These are phyloP conservation scores for Aspergillus leporis DNA, from an alignment of 495 filamentous ascomycete species.

Conservation along the genomic window DNA sequence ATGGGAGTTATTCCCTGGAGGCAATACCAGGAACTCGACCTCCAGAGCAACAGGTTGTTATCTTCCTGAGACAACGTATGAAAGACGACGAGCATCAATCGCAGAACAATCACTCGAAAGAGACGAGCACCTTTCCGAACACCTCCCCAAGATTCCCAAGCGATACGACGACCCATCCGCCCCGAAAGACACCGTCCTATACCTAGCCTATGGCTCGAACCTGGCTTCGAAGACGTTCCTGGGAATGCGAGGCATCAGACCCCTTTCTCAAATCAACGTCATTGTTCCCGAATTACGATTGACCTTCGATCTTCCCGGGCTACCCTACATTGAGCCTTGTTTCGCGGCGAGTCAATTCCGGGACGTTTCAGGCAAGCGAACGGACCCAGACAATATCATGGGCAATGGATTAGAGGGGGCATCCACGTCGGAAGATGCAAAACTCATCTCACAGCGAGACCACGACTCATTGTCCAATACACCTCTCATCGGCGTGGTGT, in stretches of 20 bases:
- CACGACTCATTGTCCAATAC: slow-evolving; percentile 64
- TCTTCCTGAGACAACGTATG: slow-evolving; percentile 11
- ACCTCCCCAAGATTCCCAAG: slow-evolving; percentile 20
- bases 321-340: slow-evolving; percentile 88
- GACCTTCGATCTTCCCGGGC: slow-evolving; percentile 80
- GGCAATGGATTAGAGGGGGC: slow-evolving; percentile 18
- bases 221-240: slow-evolving; percentile 74
- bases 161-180: slow-evolving; percentile 16
- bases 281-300: slow-evolving; percentile 73
- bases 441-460: slow-evolving; percentile 36
- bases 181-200: slow-evolving; percentile 63
- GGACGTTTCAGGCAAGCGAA: slow-evolving; percentile 32
- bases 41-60: slow-evolving; percentile 5
- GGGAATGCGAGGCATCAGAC: slow-evolving; percentile 72
- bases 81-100: slow-evolving; percentile 15
- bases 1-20: slow-evolving; percentile 9
- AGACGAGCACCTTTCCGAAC: slow-evolving; percentile 26
- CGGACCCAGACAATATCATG: slow-evolving; percentile 13
- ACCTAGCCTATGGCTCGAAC: slow-evolving; percentile 96
- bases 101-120: slow-evolving; percentile 17
- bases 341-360: slow-evolving; percentile 78
- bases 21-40: not conserved
- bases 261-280: slow-evolving; percentile 76
- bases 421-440: slow-evolving; percentile 31
- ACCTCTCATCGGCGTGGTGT: slow-evolving; percentile 88